Base-by-base conservation (phyloP, 2,329 filamentous ascomycete species). In the Orbilia blumenaviensis region DNA sequence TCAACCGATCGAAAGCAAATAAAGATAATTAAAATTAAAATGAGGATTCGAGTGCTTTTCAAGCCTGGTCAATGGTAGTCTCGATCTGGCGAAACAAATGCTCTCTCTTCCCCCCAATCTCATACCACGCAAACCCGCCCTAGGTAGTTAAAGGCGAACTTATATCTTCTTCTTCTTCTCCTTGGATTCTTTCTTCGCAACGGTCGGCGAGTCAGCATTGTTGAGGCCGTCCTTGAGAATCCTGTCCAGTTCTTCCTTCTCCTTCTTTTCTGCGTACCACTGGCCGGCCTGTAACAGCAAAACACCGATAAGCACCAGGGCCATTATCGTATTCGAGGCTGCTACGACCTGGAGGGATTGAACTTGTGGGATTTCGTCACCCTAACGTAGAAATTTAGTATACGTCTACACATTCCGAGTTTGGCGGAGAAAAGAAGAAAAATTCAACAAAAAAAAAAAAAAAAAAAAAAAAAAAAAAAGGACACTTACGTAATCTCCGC, bases 201-300 rank as follows among this genome's bases (percentile, higher is more conserved):
- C 82, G 2, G 71, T 75, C 56, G 71, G 71, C 46, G 71, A 75
- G 41, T 75, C 71, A 27, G 71, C 71, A 46, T 75, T 75, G 46
- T 75, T 75, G 18, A 75, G 56, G 10, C 71, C 79, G 78, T 84
- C 85, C 83, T 86, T 84, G 79, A 89, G 88, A 78, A 90, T 86
- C 82, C 89, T 87, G 81, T 88, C 89, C 67, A 88, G 86, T 83
- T 97, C 94, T 82, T 94, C 91, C 81, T 87, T 87, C 84, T 98
- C 94, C 85, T 96, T 96, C 82, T 92, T 88, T 87, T 98, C 94
- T 25, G 95, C 95, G 85, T 99, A 99, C 95, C 94, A 98, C 87
- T 98, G 93, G 9, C 95, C 95, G 18, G 93, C 93, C 88, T 99
- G 95, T 81, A 99, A 84, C 34, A 97, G 92, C 78, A 99, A 83